Conservation (phyloP, 352 stramenopile species). For the Phytophthora pseudosyringae region DNA sequence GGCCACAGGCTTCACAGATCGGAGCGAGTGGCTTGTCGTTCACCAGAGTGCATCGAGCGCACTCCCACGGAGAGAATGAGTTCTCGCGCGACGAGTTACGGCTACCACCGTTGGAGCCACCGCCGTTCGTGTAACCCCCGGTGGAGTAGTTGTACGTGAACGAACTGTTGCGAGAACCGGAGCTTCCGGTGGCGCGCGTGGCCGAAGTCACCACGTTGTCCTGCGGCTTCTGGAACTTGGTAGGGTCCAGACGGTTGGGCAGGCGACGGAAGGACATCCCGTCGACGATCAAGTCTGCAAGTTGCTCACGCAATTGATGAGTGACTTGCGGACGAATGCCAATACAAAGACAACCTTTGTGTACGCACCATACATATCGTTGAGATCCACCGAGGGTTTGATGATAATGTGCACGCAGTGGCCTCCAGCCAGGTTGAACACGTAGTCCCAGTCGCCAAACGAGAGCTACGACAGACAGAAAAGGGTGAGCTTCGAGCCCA, state of each 20-base stretch:
- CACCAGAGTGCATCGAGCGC: slow-evolving; percentile 73
- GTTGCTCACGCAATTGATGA: background rate
- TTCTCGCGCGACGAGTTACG: slow-evolving; percentile 50
- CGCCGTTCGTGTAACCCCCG: slow-evolving; percentile 16
- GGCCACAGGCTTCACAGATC: slow-evolving; percentile 76
- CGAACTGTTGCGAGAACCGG: slow-evolving; percentile 39
- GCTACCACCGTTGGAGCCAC: slow-evolving; percentile 33
- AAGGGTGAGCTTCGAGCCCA: background rate
- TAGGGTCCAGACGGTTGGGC: slow-evolving; percentile 65
- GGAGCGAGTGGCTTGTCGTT: slow-evolving; percentile 80
- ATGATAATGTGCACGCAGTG: slow-evolving; percentile 88
- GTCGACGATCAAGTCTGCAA: slow-evolving; percentile 80
- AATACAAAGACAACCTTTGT: background rate
- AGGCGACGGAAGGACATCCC: slow-evolving; percentile 80
- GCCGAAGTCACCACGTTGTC: slow-evolving; percentile 35
- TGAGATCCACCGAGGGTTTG: slow-evolving; percentile 85
- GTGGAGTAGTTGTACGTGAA: slow-evolving; percentile 55
- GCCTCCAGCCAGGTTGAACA: slow-evolving; percentile 81
- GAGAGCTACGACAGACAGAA: slow-evolving; percentile 46
- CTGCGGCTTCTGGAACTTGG: slow-evolving; percentile 40
- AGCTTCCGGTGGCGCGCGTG: slow-evolving; percentile 22
- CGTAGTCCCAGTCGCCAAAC: slow-evolving; percentile 87
- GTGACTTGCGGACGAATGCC: no score
- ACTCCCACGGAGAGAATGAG: slow-evolving; percentile 78
- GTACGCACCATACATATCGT: slow-evolving; percentile 85